Percentiles rank a stretch among this genome's conserved stretches.
These are phyloP conservation scores for Stentor coeruleus DNA, from an alignment of 73 alveolate genomes.

Conservation along the genomic window DNA sequence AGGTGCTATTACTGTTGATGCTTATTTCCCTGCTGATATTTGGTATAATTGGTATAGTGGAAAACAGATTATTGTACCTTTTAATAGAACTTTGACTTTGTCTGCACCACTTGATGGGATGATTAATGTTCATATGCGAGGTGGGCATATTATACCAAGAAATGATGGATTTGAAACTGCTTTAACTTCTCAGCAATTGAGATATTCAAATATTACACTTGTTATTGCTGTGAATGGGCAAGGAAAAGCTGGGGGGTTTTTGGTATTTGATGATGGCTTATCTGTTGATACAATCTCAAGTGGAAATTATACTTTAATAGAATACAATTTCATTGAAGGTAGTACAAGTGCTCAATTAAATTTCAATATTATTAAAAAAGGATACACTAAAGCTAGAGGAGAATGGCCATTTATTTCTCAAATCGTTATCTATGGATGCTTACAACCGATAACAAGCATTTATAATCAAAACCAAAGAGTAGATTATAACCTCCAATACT, in stretches of 20 bases:
- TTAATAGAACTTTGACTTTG: neutral
- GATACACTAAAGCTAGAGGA: no score
- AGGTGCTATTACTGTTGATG: neutral
- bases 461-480: no score
- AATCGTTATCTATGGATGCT: no score
- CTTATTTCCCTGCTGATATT: neutral
- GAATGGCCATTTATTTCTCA: no score
- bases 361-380: no score
- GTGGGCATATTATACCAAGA: slow-evolving; percentile 2
- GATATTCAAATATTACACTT: neutral
- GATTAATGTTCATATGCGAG: slow-evolving; percentile 4
- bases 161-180: neutral
- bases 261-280: slow-evolving; percentile 14
- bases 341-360: no score
- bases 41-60: neutral
- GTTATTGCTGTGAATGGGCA: neutral
- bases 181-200: neutral
- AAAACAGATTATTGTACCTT: neutral
- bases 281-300: neutral
- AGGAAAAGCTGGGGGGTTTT: neutral
- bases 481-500: no score
- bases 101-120: neutral
- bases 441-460: no score
- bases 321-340: neutral
- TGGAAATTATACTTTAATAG: neutral